Conservation (phyloP, 179 eudicot genomes). For the Beta macrorhiza region DNA sequence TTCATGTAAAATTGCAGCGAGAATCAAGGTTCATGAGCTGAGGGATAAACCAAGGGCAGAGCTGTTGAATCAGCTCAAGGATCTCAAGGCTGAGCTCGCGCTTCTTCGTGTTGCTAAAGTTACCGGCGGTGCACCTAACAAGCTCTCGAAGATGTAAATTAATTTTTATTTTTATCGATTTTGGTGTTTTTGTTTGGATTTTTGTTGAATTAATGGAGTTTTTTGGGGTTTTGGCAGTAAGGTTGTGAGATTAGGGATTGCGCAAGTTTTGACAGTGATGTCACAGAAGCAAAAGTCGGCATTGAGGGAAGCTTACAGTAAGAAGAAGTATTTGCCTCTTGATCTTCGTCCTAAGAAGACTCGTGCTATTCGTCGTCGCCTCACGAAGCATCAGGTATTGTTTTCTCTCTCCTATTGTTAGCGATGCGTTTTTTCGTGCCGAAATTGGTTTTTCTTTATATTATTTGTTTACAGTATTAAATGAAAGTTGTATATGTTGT, state of each 20-base stretch:
- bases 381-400: conserved; percentile 47
- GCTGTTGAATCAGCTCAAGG: conserved; percentile 42
- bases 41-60: conserved; percentile 37
- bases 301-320: conserved; percentile 50
- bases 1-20: conserved; percentile 28
- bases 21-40: conserved; percentile 52
- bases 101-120: conserved; percentile 54
- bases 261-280: conserved; percentile 51
- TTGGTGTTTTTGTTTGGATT: neutral
- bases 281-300: conserved; percentile 54
- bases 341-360: conserved; percentile 51
- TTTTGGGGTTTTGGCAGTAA: conserved; percentile 21
- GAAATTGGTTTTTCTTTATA: neutral
- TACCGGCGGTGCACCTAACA: conserved; percentile 56
- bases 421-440: neutral
- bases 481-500: no score
- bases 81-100: conserved; percentile 50
- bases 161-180: neutral
- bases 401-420: neutral
- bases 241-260: conserved; percentile 50
- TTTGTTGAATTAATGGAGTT: neutral
- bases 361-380: conserved; percentile 48
- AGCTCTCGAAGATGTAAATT: conserved; percentile 50
- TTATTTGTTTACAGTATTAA: neutral
- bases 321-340: conserved; percentile 49